A percentile compares a stretch with the other conserved stretches of the same genome.
Conservation (phyloP, 345 rosid species). For the Camelina neglecta region DNA sequence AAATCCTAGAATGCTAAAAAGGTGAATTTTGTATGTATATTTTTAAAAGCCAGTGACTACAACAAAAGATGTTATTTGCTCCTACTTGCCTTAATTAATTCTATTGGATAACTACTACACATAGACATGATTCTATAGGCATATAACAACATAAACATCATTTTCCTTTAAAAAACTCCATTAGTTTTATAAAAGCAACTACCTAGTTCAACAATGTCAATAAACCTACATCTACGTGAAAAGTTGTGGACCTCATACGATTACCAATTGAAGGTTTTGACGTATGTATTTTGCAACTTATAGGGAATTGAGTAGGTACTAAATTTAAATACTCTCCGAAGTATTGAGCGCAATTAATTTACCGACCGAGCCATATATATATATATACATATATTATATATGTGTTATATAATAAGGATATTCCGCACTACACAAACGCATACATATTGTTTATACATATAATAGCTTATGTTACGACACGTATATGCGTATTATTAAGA, state of each 20-base stretch:
- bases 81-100: conserved; percentile 25
- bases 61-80: neutral
- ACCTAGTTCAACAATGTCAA: neutral
- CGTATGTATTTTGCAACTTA: conserved; percentile 7
- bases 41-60: conserved; percentile 23
- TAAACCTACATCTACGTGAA: conserved; percentile 28
- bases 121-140: conserved; percentile 12
- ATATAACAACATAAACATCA: conserved; percentile 22
- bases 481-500: conserved; percentile 1
- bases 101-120: conserved; percentile 38
- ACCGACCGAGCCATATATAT: conserved; percentile 32
- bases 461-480: conserved; percentile 16
- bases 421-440: neutral
- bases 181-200: conserved; percentile 10
- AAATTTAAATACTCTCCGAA: conserved; percentile 8
- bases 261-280: conserved; percentile 19
- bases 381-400: neutral
- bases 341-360: conserved; percentile 12
- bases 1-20: neutral
- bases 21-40: conserved; percentile 28
- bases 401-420: neutral
- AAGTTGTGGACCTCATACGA: conserved; percentile 23
- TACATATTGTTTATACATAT: too few species aligned
- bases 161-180: conserved; percentile 16
- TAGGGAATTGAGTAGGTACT: conserved; percentile 16